These are phyloP conservation scores for Macrocystidia cucumis DNA, from an alignment of 1,284 basidiomycete species.

Conservation along the genomic window DNA sequence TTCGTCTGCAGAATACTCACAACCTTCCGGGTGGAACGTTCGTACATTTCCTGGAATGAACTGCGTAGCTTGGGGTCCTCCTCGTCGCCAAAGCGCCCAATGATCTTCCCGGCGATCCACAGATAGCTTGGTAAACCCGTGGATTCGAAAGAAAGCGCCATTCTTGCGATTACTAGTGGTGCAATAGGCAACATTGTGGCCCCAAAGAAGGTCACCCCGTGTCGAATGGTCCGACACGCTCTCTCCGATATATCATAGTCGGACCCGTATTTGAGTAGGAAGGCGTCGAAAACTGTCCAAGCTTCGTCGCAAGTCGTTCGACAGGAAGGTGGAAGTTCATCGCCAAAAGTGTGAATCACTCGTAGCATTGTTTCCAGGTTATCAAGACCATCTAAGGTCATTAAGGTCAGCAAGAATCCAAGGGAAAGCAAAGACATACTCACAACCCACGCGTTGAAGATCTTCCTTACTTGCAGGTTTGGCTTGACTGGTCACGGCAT, in stretches of 20 bases:
- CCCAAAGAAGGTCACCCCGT: conserved; percentile 80
- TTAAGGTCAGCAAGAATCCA: too few species aligned
- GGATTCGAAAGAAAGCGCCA: conserved; percentile 73
- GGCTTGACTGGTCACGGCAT: conserved; percentile 45
- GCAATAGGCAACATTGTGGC: conserved; percentile 60
- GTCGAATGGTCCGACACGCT: conserved; percentile 80
- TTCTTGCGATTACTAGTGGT: conserved; percentile 65
- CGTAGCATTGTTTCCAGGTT: conserved; percentile 85
- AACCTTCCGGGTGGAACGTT: conserved; percentile 66
- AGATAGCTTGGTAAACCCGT: conserved; percentile 86
- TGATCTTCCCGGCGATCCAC: conserved; percentile 89
- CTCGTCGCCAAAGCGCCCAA: conserved; percentile 66
- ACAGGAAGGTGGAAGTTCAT: conserved; percentile 77
- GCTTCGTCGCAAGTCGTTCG: conserved; percentile 73
- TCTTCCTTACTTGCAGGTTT: conserved; percentile 54
- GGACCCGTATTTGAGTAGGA: conserved; percentile 77
- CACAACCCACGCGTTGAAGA: conserved; percentile 55
- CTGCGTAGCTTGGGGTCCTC: conserved; percentile 42
- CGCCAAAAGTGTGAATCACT: conserved; percentile 74
- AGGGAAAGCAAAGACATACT: conserved; percentile 18
- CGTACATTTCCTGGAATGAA: conserved; percentile 63
- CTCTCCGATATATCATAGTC: conserved; percentile 81
- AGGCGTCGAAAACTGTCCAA: conserved; percentile 79
- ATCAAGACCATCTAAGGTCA: conserved; percentile 69
- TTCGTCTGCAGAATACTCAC: conserved; percentile 63